Percentiles rank a stretch among this genome's conserved stretches.
Evolutionary conservation across 192 early-diverging fungal species (phyloP).

Genomic region (Coemansia sp.): DNA sequence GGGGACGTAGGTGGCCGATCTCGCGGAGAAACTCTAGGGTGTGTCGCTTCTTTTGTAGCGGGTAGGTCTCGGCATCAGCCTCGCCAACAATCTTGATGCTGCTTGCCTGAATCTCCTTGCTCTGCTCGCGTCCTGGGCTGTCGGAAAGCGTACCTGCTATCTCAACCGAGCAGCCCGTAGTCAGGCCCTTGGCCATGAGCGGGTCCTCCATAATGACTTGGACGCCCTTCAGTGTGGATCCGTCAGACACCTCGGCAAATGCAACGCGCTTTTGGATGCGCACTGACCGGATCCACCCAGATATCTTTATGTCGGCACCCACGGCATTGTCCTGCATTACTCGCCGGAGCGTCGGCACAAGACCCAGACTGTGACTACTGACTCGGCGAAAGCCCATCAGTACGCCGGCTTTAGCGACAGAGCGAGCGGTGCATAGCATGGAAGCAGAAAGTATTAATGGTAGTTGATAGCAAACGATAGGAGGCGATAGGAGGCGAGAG

Average conservation of each 20-base stretch:
- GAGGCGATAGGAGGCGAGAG: not conserved
- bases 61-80: slow-evolving; percentile 65
- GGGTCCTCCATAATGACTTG: slow-evolving; percentile 59
- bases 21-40: slow-evolving; percentile 76
- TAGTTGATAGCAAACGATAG: not conserved
- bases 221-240: slow-evolving; percentile 66
- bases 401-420: not conserved
- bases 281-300: slow-evolving; percentile 82
- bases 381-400: not conserved
- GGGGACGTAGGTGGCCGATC: slow-evolving; percentile 70
- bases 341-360: slow-evolving; percentile 27
- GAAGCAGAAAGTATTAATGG: not conserved
- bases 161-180: slow-evolving; percentile 71
- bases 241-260: slow-evolving; percentile 79
- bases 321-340: slow-evolving; percentile 13
- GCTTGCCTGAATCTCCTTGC: slow-evolving; percentile 64
- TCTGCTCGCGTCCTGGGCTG: slow-evolving; percentile 70
- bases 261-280: slow-evolving; percentile 74
- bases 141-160: slow-evolving; percentile 65
- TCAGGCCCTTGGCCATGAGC: slow-evolving; percentile 45
- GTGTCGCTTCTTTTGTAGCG: slow-evolving; percentile 82
- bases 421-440: not conserved
- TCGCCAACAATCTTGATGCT: slow-evolving; percentile 23
- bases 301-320: slow-evolving; percentile 22
- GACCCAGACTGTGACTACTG: slow-evolving; percentile 3